These are phyloP conservation scores for Aquanectria penicillioides DNA, from an alignment of 2,329 filamentous ascomycete species.

Conservation along the genomic window DNA sequence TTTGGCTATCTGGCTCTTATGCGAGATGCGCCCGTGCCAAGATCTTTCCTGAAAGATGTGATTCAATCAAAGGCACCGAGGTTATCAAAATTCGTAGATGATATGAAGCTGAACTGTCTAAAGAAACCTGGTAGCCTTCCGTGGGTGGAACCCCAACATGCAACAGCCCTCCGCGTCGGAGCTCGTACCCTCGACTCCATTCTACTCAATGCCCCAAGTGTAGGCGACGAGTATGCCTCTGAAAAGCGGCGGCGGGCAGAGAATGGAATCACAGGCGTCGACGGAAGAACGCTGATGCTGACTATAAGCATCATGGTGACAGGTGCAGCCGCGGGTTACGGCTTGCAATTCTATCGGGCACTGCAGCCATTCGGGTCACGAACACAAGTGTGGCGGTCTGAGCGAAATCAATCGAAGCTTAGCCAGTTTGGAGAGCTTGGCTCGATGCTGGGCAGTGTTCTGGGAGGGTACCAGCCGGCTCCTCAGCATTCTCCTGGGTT, in stretches of 20 bases:
- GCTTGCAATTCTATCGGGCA: slow-evolving; percentile 51
- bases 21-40: slow-evolving; percentile 60
- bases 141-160: slow-evolving; percentile 36
- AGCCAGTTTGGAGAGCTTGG: slow-evolving; percentile 59
- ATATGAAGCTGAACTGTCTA: slow-evolving; percentile 39
- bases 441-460: slow-evolving; percentile 52
- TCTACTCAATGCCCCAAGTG: slow-evolving; percentile 47
- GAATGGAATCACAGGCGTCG: slow-evolving; percentile 44
- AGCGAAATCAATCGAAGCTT: slow-evolving; percentile 46
- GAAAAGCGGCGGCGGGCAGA: slow-evolving; percentile 52
- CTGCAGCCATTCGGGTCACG: slow-evolving; percentile 58
- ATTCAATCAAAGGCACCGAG: slow-evolving; percentile 46
- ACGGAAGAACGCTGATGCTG: slow-evolving; percentile 46
- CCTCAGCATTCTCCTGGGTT: slow-evolving; percentile 24
- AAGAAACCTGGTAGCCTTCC: slow-evolving; percentile 37
- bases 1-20: slow-evolving; percentile 84
- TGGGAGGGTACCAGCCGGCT: slow-evolving; percentile 42
- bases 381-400: slow-evolving; percentile 54
- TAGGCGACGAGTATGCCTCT: slow-evolving; percentile 48
- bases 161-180: slow-evolving; percentile 37
- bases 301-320: slow-evolving; percentile 48
- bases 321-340: slow-evolving; percentile 52
- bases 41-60: slow-evolving; percentile 54
- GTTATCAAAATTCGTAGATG: slow-evolving; percentile 46
- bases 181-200: slow-evolving; percentile 48